Conservation (phyloP, 164 flowering plant species). For the Santalum album region DNA sequence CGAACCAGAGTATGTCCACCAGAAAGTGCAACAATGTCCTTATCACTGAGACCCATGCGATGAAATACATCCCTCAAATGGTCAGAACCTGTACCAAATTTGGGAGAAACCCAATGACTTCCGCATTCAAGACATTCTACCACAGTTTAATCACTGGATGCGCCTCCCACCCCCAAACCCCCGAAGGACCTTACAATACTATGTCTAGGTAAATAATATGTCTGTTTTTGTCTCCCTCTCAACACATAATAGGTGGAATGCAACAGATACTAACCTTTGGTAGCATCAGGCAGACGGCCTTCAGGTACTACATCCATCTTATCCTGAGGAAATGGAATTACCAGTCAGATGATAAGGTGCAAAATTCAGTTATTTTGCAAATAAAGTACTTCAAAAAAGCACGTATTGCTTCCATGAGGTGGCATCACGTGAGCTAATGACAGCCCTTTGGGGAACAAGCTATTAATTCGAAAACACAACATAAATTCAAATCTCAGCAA, state of each 20-base stretch:
- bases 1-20: slow-evolving; percentile 39
- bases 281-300: slow-evolving; percentile 42
- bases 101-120: not conserved
- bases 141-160: too few relatives aligned
- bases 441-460: too few relatives aligned
- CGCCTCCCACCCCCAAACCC: too few relatives aligned
- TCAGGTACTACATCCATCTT: slow-evolving; percentile 33
- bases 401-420: too few relatives aligned
- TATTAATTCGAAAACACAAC: too few relatives aligned
- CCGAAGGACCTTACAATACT: too few relatives aligned
- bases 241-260: not conserved
- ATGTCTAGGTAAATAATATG: too few relatives aligned
- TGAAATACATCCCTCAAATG: slow-evolving; percentile 36
- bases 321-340: slow-evolving; percentile 23
- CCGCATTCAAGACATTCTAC: too few relatives aligned
- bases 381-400: too few relatives aligned
- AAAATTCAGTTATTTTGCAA: not conserved
- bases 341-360: not conserved
- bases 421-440: too few relatives aligned
- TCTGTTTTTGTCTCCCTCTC: not conserved
- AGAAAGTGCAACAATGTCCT: slow-evolving; percentile 37
- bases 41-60: slow-evolving; percentile 33
- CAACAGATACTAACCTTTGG: slow-evolving; percentile 21
- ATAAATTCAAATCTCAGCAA: too few relatives aligned
- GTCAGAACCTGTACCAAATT: slow-evolving; percentile 19